Evolutionary conservation across 345 rosid species (phyloP), one percentile per base, ranked within the genome.

Genomic region (Boechera retrofracta): DNA sequence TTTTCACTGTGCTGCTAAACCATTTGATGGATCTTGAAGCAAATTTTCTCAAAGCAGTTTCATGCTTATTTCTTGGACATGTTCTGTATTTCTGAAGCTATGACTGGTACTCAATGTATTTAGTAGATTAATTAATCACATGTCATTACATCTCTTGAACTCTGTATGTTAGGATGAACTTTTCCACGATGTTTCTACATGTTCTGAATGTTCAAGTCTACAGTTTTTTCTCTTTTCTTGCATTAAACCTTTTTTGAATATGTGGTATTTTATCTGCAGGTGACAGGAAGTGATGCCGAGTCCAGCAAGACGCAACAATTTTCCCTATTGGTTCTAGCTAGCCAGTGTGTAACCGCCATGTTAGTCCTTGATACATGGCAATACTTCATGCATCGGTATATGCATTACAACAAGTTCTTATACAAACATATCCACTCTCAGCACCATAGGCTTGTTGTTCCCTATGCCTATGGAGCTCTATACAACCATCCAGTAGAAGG

Each of bases 401-500:
- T 89, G 90, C 95, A 91, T 78, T 86, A 87, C 69, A 89, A 89
- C 88, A 89, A 91, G 85, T 89, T 88, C 82, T 80, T 89, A 47
- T 89, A 91, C 76, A 87, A 82, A 59, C 95, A 89, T 47, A 78
- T 91, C 69, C 97, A 89, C 70, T 91, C 95, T 71, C 90, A 77
- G 51, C 97, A 91, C 77, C 97, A 89, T 64, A 87, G 91, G 15
- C 91, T 91, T 26, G 79, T 91, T 42, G 95, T 89, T 29, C 95
- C 97, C 8, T 89, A 88, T 53, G 89, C 95, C 1, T 91, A 82
- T 79, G 95, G 95, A 36, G 93, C 97, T 63, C 68, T 91, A n/a
- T 89, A 87, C 85, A 89, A 88, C 72, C 95, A 89, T 69, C 97
- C 97, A 1, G 4, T 87, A 53, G 97, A 89, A 81, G 97, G 97